These are phyloP conservation scores for Sutorius eximius DNA, from an alignment of 1,284 basidiomycete species.

Conservation along the genomic window DNA sequence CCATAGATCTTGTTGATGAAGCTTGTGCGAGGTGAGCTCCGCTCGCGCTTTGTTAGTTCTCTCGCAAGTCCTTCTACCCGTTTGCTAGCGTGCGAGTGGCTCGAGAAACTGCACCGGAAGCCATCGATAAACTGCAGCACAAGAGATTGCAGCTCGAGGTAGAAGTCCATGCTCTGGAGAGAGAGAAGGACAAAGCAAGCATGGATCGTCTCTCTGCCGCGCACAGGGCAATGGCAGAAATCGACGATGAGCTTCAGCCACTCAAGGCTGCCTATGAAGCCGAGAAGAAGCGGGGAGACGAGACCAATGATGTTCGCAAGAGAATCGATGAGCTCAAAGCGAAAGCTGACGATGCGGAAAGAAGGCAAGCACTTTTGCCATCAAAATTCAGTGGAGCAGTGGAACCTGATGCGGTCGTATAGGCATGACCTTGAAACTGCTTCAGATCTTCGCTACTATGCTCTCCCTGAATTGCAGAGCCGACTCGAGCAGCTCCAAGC, in stretches of 20 bases:
- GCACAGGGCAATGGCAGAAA: constrained; percentile 78
- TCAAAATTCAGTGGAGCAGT: not conserved
- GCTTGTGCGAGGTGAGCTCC: constrained; percentile 76
- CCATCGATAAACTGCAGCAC: constrained; percentile 92
- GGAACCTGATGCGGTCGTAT: not conserved
- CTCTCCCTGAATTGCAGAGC: constrained; percentile 87
- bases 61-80: constrained; percentile 15
- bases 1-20: constrained; percentile 93
- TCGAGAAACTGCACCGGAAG: constrained; percentile 93
- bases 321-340: constrained; percentile 91
- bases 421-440: constrained; percentile 82
- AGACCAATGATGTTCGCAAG: constrained; percentile 78
- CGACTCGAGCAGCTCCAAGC: constrained; percentile 71
- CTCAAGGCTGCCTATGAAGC: constrained; percentile 88
- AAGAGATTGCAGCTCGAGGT: constrained; percentile 92
- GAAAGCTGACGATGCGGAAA: constrained; percentile 94
- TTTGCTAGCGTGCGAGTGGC: constrained; percentile 80
- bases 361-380: constrained; percentile 52
- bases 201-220: constrained; percentile 84
- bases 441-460: constrained; percentile 91
- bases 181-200: constrained; percentile 89
- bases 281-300: constrained; percentile 85
- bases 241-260: constrained; percentile 90
- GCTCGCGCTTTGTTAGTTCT: not conserved
- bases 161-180: constrained; percentile 92